phyloP scores from a whole-genome alignment of 75 land plant species.

The Selaginella tamariscina region DNA sequence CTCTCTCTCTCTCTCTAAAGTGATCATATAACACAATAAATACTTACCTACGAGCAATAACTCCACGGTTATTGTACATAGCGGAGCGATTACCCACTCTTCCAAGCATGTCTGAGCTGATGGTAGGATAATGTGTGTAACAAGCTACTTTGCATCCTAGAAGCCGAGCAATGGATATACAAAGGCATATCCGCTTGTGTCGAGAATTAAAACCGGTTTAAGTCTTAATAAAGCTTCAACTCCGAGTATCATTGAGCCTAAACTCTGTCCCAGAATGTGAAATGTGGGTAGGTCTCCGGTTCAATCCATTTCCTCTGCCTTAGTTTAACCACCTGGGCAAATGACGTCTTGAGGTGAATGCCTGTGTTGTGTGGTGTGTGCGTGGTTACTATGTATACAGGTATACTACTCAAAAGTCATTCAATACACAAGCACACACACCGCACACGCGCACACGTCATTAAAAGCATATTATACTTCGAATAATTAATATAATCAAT shows the following conservation, averaged over 20 bases:
- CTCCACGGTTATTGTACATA: constrained; percentile 67
- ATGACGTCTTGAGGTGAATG: too few relatives aligned
- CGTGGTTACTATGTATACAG: too few relatives aligned
- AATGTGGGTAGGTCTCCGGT: constrained; percentile 64
- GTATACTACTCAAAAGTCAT: too few relatives aligned
- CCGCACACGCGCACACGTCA: too few relatives aligned
- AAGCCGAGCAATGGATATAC: constrained; percentile 84
- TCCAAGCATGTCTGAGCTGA: constrained; percentile 87
- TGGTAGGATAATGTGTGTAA: constrained; percentile 97
- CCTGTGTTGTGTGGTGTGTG: too few relatives aligned
- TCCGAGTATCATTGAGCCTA: constrained; percentile 81
- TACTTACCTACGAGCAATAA: constrained; percentile 71
- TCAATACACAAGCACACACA: too few relatives aligned
- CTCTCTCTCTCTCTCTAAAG: too few relatives aligned
- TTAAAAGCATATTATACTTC: too few relatives aligned
- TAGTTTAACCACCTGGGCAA: constrained; percentile 59
- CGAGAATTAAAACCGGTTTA: constrained; percentile 70
- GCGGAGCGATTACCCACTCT: constrained; percentile 53
- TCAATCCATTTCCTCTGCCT: constrained; percentile 87
- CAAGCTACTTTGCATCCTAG: constrained; percentile 91
- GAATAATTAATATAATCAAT: too few relatives aligned
- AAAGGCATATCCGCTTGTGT: constrained; percentile 95
- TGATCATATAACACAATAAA: background rate
- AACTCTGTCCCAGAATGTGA: constrained; percentile 92
- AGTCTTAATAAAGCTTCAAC: constrained; percentile 81